These are phyloP conservation scores for Thermomucor indicae-seudaticae DNA, from an alignment of 371 early-diverging fungal species.

Conservation along the genomic window DNA sequence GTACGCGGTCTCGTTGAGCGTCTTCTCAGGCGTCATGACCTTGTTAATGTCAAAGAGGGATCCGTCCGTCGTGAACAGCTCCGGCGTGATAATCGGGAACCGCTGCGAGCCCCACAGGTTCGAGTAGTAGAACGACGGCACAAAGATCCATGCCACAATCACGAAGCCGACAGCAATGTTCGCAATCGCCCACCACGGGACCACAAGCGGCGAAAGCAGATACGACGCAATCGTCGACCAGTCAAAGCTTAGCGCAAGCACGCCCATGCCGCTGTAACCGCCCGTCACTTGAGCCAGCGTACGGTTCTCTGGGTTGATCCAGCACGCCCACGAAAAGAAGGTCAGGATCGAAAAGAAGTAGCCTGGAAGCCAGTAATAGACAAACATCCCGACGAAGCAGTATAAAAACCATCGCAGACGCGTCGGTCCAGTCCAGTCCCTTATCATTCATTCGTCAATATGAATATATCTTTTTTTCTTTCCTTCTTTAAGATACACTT, in stretches of 20 bases:
- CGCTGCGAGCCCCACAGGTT: slow-evolving; percentile 61
- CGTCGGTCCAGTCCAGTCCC: slow-evolving; percentile 41
- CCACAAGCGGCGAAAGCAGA: slow-evolving; percentile 64
- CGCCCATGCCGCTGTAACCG: slow-evolving; percentile 61
- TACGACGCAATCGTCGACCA: slow-evolving; percentile 70
- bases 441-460: too few species aligned
- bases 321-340: slow-evolving; percentile 74
- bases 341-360: slow-evolving; percentile 69
- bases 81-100: slow-evolving; percentile 56
- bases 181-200: slow-evolving; percentile 70
- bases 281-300: slow-evolving; percentile 49
- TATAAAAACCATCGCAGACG: slow-evolving; percentile 66
- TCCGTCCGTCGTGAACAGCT: slow-evolving; percentile 43
- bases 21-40: slow-evolving; percentile 51
- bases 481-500: neutral
- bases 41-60: slow-evolving; percentile 46
- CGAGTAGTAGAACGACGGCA: slow-evolving; percentile 65
- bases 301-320: slow-evolving; percentile 56
- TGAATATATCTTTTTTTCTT: too few species aligned
- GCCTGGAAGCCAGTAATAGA: slow-evolving; percentile 78
- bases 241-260: slow-evolving; percentile 68
- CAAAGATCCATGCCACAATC: slow-evolving; percentile 70
- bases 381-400: slow-evolving; percentile 48
- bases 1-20: slow-evolving; percentile 60
- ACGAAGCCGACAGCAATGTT: slow-evolving; percentile 68